A percentile compares a stretch with the other conserved stretches of the same genome.
Evolutionary conservation across 805 yeast species (phyloP).

Genomic region (Helenozyma rhizophorensis): DNA sequence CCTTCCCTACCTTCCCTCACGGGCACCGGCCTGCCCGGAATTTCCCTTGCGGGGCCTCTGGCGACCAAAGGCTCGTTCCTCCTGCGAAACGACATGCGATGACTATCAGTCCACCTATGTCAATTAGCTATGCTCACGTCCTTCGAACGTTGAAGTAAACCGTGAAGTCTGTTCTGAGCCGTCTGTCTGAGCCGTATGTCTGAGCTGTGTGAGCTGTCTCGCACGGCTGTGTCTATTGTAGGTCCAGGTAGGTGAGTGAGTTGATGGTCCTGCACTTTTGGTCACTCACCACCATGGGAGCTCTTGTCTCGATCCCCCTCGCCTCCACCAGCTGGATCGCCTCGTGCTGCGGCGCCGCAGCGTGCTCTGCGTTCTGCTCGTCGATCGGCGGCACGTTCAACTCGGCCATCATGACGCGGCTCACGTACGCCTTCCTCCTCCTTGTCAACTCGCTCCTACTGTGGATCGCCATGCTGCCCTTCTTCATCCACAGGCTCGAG

Average conservation of each 20-base stretch:
- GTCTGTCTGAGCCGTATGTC: too few species aligned
- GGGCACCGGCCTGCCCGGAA: too few species aligned
- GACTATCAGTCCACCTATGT: too few species aligned
- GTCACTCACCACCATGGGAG: slow-evolving; percentile 13
- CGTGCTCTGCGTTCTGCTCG: slow-evolving; percentile 54
- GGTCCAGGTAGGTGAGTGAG: too few species aligned
- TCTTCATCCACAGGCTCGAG: slow-evolving; percentile 70
- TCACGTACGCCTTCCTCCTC: slow-evolving; percentile 78
- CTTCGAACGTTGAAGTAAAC: too few species aligned
- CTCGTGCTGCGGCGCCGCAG: slow-evolving; percentile 43
- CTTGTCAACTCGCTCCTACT: slow-evolving; percentile 76
- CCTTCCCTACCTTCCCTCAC: too few species aligned
- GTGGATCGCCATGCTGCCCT: slow-evolving; percentile 88
- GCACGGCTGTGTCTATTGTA: too few species aligned
- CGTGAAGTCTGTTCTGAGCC: too few species aligned
- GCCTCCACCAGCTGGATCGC: slow-evolving; percentile 11
- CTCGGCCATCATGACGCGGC: slow-evolving; percentile 78
- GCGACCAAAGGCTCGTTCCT: slow-evolving; percentile 43
- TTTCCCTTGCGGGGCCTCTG: too few species aligned
- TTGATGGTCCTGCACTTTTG: too few species aligned
- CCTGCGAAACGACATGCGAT: slow-evolving; percentile 63
- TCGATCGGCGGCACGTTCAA: slow-evolving; percentile 56
- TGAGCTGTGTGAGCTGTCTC: too few species aligned
- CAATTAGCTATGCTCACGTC: too few species aligned
- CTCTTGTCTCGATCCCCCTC: slow-evolving; percentile 14